A percentile compares a stretch with the other conserved stretches of the same genome.
Conservation (phyloP, 2,329 filamentous ascomycete genomes). For the Colletotrichum plurivorum region DNA sequence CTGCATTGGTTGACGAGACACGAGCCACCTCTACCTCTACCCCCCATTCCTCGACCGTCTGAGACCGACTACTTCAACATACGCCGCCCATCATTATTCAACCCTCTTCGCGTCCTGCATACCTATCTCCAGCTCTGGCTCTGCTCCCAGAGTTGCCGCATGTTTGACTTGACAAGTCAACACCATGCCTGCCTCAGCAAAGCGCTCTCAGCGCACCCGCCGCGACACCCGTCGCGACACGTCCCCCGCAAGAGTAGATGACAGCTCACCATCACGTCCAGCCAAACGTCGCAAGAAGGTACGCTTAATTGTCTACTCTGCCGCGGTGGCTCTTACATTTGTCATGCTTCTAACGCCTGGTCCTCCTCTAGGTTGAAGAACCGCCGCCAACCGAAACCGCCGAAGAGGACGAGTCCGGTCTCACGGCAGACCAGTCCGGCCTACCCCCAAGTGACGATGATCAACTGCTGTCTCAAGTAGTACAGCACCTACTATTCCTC, state of each 20-base stretch:
- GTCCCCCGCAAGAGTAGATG: slow-evolving; percentile 54
- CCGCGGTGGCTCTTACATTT: background rate
- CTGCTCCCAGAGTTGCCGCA: slow-evolving; percentile 34
- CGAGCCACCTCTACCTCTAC: slow-evolving; percentile 4
- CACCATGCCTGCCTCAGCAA: slow-evolving; percentile 55
- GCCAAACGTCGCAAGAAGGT: slow-evolving; percentile 76
- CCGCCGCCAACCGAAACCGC: slow-evolving; percentile 57
- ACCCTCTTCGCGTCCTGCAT: slow-evolving; percentile 6
- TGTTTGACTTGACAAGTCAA: slow-evolving; percentile 7
- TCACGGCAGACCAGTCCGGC: slow-evolving; percentile 57
- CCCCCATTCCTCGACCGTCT: slow-evolving; percentile 29
- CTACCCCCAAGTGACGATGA: slow-evolving; percentile 64
- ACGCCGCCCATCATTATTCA: slow-evolving; percentile 9
- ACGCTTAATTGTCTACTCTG: slow-evolving; percentile 42
- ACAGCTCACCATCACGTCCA: slow-evolving; percentile 73
- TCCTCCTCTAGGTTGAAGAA: slow-evolving; percentile 52
- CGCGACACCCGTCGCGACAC: slow-evolving; percentile 56
- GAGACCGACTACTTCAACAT: slow-evolving; percentile 37
- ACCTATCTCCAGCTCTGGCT: background rate
- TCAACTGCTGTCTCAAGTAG: slow-evolving; percentile 68
- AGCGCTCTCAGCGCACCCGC: slow-evolving; percentile 54
- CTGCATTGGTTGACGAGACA: slow-evolving; percentile 31
- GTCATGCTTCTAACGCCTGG: slow-evolving; percentile 26
- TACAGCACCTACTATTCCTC: slow-evolving; percentile 62
- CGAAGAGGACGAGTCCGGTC: slow-evolving; percentile 61